Conservation (phyloP, 2,329 filamentous ascomycete species). For the Penicillium crustosum region DNA sequence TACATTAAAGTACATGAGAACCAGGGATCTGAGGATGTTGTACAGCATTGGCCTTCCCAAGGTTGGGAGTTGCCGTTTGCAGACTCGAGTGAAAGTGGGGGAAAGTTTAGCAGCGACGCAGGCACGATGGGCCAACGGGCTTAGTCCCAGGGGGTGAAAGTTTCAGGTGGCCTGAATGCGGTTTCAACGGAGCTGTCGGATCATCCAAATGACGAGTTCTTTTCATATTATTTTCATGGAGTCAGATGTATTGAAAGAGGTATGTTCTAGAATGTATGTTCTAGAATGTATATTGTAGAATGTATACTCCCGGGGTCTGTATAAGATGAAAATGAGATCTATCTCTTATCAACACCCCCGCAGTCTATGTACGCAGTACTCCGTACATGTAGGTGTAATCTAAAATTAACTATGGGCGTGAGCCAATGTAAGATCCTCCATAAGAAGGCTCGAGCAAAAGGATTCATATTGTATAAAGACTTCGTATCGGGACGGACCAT, state of each 20-base stretch:
- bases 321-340: neutral
- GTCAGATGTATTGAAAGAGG: neutral
- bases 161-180: conserved; percentile 12
- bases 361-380: neutral
- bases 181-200: conserved; percentile 9
- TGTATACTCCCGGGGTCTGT: too few relatives aligned
- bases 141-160: conserved; percentile 6
- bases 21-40: conserved; percentile 13
- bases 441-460: conserved; percentile 9
- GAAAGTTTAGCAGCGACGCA: conserved; percentile 9
- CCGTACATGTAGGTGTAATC: neutral
- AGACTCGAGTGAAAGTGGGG: conserved; percentile 1
- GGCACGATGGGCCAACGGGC: conserved; percentile 8
- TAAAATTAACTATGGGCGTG: conserved; percentile 9
- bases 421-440: conserved; percentile 5
- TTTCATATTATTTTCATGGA: neutral
- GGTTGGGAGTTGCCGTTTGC: conserved; percentile 12
- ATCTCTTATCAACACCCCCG: conserved; percentile 5
- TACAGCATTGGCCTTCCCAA: conserved; percentile 4
- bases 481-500: conserved; percentile 21
- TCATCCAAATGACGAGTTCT: conserved; percentile 6
- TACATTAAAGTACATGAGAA: conserved; percentile 15
- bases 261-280: neutral
- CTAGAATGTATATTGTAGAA: neutral
- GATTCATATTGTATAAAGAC: neutral